Conservation (phyloP, 768 basidiomycete genomes). For the Ramaria rubella region DNA sequence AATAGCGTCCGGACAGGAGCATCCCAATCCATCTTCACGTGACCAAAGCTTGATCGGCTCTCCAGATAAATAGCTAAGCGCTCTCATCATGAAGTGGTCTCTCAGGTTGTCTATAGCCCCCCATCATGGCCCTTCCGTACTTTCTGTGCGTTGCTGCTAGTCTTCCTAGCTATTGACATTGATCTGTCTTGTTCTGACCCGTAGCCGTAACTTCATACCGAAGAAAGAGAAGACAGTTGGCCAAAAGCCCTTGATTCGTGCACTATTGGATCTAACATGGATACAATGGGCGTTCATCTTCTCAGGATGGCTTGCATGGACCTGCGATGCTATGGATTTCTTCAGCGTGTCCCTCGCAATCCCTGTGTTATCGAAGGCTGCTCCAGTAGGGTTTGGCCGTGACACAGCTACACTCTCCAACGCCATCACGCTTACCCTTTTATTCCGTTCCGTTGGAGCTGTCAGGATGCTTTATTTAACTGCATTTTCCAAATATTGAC, state of each 20-base stretch:
- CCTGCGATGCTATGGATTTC: slow-evolving; percentile 81
- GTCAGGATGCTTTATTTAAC: slow-evolving; percentile 27
- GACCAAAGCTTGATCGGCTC: no score
- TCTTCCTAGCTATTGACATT: neutral
- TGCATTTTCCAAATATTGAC: neutral
- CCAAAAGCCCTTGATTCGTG: slow-evolving; percentile 37
- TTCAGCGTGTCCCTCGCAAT: slow-evolving; percentile 51
- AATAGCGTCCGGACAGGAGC: no score
- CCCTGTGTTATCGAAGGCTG: slow-evolving; percentile 18
- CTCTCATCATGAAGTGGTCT: no score
- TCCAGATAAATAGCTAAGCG: no score
- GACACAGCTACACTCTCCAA: slow-evolving; percentile 54
- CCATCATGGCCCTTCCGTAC: slow-evolving; percentile 42
- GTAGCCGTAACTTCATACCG: slow-evolving; percentile 39
- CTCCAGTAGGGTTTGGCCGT: slow-evolving; percentile 31
- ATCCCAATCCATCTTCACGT: no score
- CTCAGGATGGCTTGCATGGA: slow-evolving; percentile 77
- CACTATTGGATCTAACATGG: slow-evolving; percentile 39
- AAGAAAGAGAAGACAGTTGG: slow-evolving; percentile 35
- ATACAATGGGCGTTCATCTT: slow-evolving; percentile 28
- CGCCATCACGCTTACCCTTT: slow-evolving; percentile 84
- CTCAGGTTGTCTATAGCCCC: no score
- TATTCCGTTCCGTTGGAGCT: slow-evolving; percentile 81
- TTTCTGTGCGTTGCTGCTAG: slow-evolving; percentile 27
- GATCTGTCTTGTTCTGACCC: neutral